These are phyloP conservation scores for Penicillium turbatum DNA, from an alignment of 495 filamentous ascomycete species.

Conservation along the genomic window DNA sequence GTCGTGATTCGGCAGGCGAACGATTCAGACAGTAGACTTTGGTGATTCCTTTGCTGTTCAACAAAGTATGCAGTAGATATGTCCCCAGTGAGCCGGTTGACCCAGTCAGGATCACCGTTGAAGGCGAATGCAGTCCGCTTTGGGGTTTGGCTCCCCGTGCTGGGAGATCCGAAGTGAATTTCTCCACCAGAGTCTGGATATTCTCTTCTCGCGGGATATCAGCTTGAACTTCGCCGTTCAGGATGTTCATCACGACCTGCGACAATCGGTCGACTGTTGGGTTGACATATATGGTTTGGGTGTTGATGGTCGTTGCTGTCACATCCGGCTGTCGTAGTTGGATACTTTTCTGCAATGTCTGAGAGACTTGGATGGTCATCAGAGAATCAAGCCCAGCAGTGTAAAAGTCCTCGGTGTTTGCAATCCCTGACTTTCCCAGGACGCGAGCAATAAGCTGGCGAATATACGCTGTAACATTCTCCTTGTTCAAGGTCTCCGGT, in stretches of 20 bases:
- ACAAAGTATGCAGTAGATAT: slow-evolving; percentile 48
- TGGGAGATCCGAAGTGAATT: slow-evolving; percentile 27
- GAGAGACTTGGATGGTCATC: slow-evolving; percentile 31
- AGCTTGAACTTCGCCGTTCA: slow-evolving; percentile 14
- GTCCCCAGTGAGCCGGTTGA: slow-evolving; percentile 56
- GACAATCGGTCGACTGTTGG: slow-evolving; percentile 26
- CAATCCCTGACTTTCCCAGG: slow-evolving; percentile 13
- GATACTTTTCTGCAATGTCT: slow-evolving; percentile 17
- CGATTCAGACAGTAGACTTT: slow-evolving; percentile 58
- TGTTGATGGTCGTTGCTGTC: slow-evolving; percentile 8
- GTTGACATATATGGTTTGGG: slow-evolving; percentile 32
- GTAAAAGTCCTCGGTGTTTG: slow-evolving; percentile 22
- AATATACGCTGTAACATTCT: slow-evolving; percentile 7
- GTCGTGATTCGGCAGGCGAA: slow-evolving; percentile 19
- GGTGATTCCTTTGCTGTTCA: slow-evolving; percentile 33
- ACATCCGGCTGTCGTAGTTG: slow-evolving; percentile 1
- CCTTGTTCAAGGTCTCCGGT: slow-evolving; percentile 10
- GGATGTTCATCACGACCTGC: slow-evolving; percentile 11
- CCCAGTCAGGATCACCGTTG: slow-evolving; percentile 47
- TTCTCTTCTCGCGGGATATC: slow-evolving; percentile 16
- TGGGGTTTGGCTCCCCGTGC: neutral
- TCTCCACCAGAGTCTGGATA: slow-evolving; percentile 15
- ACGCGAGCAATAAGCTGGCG: slow-evolving; percentile 9
- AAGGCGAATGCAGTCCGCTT: slow-evolving; percentile 1
- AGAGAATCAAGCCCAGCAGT: slow-evolving; percentile 30